Base-by-base conservation (phyloP, 2,329 filamentous ascomycete species). In the Cyanodermella asteris region DNA sequence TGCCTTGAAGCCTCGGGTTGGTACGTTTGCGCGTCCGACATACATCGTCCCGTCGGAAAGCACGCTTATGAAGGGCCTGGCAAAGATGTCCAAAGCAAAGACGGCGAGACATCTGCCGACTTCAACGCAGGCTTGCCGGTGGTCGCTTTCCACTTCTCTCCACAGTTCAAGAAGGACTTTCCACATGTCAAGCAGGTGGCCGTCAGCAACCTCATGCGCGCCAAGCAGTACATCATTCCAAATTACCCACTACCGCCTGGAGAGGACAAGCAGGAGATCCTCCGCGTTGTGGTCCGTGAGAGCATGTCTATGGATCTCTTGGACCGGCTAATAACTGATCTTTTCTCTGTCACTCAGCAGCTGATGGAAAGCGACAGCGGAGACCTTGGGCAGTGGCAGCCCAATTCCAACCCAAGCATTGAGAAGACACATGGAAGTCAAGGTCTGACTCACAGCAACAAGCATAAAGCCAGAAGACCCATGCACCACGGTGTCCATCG, bases 161-260 rank as follows among this genome's bases (percentile, higher is more conserved):
- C 72, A 33, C 52, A 59, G 6, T 73, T 72, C 46, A 59, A 60
- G 40, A 51, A 56, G 30, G 46, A 65, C 21, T 72, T 56, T 41
- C 61, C 65, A 0, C 61, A 70, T 34, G 51, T 74, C 31, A 64
- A 68, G 45, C 71, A 75, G 44, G 66, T 63, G 28, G 57, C 56
- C 5, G 53, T 75, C 9, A 66, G 61, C 26, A 63, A 69, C 11
- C 45, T 75, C 20, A 45, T 74, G 28, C 56, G 70, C 9, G 62
- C 64, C 4, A 68, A 68, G 39, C 66, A 73, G 44, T 75, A 72
- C 50, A 74, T 75, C 31, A 67, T 75, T 29, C 70, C 69, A 13
- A 74, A 74, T 49, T 75, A 75, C 40, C 60, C 65, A 2, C 51
- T 75, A 5, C 70, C 70, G 6, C 68, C 68, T 0, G 53, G 50